phyloP scores from a whole-genome alignment of 2,329 filamentous ascomycete species.

The Cryoendolithus antarcticus region DNA sequence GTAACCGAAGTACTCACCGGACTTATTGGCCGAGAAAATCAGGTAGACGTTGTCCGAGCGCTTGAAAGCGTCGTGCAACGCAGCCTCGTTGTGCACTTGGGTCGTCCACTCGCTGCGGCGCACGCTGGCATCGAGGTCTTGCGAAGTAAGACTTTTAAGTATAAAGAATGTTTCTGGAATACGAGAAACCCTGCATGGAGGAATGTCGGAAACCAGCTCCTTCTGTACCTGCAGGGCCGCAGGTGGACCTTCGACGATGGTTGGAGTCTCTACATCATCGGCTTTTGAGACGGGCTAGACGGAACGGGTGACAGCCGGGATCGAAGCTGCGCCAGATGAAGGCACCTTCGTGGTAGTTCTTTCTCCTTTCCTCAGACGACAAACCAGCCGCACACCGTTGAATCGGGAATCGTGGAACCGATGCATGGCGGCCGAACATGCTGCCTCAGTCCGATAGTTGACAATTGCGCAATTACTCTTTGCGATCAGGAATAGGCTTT shows the following conservation, averaged over 20 bases:
- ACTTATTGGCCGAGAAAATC: slow-evolving; percentile 94
- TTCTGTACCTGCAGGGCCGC: no score
- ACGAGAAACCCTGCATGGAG: no score
- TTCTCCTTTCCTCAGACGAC: slow-evolving; percentile 52
- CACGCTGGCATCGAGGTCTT: slow-evolving; percentile 80
- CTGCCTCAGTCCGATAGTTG: slow-evolving; percentile 74
- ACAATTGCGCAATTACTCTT: slow-evolving; percentile 97
- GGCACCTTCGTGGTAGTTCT: not conserved
- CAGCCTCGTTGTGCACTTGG: slow-evolving; percentile 78
- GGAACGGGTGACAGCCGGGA: no score
- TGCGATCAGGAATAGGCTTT: slow-evolving; percentile 86
- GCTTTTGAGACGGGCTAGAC: no score
- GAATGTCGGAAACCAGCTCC: no score
- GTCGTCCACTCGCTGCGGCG: slow-evolving; percentile 84
- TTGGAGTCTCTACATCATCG: no score
- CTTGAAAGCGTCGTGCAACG: slow-evolving; percentile 69
- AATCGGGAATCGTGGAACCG: slow-evolving; percentile 87
- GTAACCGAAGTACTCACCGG: slow-evolving; percentile 92
- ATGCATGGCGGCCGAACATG: slow-evolving; percentile 64
- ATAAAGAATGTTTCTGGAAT: slow-evolving; percentile 73
- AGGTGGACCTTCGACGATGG: slow-evolving; percentile 3
- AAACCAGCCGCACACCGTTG: slow-evolving; percentile 73
- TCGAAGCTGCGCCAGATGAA: no score
- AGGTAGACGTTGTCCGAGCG: slow-evolving; percentile 76
- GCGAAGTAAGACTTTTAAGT: slow-evolving; percentile 80